A percentile compares a stretch with the other conserved stretches of the same genome.
Conservation (phyloP, 208 protist genomes). For the Crithidia mellificae region DNA sequence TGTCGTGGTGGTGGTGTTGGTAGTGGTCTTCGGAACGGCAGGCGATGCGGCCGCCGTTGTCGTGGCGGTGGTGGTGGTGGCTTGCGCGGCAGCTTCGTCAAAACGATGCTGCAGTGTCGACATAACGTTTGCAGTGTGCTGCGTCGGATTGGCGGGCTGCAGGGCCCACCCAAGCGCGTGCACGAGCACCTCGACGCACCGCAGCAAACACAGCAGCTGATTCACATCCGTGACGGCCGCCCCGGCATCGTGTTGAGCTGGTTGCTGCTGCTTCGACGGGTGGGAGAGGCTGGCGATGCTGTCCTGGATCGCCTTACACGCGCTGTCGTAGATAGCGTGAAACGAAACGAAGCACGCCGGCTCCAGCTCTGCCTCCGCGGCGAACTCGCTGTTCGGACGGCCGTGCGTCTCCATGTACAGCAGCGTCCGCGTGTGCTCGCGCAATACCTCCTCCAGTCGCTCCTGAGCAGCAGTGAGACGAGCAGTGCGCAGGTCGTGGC, state of each 20-base stretch:
- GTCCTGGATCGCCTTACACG: conserved; percentile 9
- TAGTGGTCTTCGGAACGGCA: no score
- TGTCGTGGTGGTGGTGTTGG: no score
- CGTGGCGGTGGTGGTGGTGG: no score
- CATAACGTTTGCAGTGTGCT: conserved; percentile 7
- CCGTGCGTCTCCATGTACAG: conserved; percentile 35
- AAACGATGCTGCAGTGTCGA: conserved; percentile 11
- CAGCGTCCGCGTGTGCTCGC: conserved; percentile 33
- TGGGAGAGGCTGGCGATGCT: conserved; percentile 6
- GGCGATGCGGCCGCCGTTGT: no score
- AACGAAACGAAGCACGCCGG: conserved; percentile 18
- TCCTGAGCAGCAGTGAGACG: conserved; percentile 23
- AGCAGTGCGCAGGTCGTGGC: conserved; percentile 7
- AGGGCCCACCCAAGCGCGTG: conserved; percentile 25
- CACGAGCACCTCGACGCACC: conserved; percentile 11
- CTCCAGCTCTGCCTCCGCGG: neutral
- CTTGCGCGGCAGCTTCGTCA: neutral
- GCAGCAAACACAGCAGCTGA: neutral
- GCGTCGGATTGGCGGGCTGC: conserved; percentile 6
- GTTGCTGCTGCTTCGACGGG: neutral
- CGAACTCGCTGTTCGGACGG: conserved; percentile 1
- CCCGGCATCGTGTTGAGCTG: neutral
- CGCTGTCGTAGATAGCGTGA: conserved; percentile 22
- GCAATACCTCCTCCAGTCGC: conserved; percentile 29
- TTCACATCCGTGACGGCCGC: neutral